A percentile compares a stretch with the other conserved stretches of the same genome.
Evolutionary conservation across 192 early-diverging fungal genomes (phyloP).

Genomic region (Entomortierella beljakovae): DNA sequence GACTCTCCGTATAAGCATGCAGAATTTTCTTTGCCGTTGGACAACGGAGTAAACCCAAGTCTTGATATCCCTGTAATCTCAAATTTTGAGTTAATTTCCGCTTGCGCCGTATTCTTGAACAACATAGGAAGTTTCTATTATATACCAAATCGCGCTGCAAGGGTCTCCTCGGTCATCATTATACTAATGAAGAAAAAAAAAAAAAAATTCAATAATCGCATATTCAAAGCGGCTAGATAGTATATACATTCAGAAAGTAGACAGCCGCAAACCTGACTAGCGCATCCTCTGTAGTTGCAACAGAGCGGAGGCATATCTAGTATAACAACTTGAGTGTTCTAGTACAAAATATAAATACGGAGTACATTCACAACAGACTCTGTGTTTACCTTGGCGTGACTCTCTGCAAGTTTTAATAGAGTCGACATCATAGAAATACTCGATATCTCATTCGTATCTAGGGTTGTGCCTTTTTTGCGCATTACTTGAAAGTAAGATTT

Average conservation of each 20-base stretch:
- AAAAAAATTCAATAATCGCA: not conserved
- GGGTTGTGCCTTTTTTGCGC: constrained; percentile 17
- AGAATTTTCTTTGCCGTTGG: constrained; percentile 44
- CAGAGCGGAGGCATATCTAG: constrained; percentile 28
- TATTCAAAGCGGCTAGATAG: not conserved
- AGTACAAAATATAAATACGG: not conserved
- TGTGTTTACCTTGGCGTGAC: constrained; percentile 38
- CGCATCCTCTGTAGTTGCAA: constrained; percentile 21
- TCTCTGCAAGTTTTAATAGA: constrained; percentile 20
- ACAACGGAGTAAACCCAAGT: constrained; percentile 34
- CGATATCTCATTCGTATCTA: constrained; percentile 12
- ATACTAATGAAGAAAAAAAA: constrained; percentile 18
- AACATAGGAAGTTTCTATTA: not conserved
- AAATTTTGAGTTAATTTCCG: not conserved
- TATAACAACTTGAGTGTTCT: not conserved
- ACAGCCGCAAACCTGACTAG: constrained; percentile 28
- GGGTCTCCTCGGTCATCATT: constrained; percentile 46
- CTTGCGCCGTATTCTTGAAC: not conserved
- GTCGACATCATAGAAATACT: constrained; percentile 39
- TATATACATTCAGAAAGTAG: not conserved
- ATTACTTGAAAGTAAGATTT: constrained; percentile 34
- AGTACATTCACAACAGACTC: not conserved
- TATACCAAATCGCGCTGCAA: constrained; percentile 42
- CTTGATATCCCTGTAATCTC: constrained; percentile 14
- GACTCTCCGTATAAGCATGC: constrained; percentile 15